Evolutionary conservation across 352 stramenopile genomes (phyloP), one percentile per base, ranked within the genome.

Genomic region (Globisporangium nagaii): DNA sequence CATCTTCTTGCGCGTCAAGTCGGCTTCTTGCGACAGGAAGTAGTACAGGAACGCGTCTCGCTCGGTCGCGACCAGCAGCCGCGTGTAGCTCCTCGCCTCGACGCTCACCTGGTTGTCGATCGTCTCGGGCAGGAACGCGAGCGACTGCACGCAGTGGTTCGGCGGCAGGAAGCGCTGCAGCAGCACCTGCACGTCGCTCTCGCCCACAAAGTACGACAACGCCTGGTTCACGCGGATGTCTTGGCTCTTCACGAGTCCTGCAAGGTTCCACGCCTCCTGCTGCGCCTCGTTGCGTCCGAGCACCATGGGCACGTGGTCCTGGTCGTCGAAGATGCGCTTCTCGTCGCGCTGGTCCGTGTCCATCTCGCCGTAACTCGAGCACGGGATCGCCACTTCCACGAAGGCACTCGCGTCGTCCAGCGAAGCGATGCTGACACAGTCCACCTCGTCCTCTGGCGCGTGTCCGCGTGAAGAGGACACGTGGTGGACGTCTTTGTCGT

Each of bases 221-320:
- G 79, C 82, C 53, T 86, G 73, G 49, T 94, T 94, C 10, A 88
- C 82, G 48, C 84, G 84, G 3, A 94, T 71, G 63, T 94, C 84
- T 48, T 88, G 71, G 53, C 70, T 81, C 39, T 80, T 79, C 30
- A 94, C 52, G 15, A 92, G 62, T 0, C 84, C 84, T 13, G 79
- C 82, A 15, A 94, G 63, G 46, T 84, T 84, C 63, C 72, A 84
- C 13, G 73, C 70, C 63, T 94, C 84, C 36, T 90, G 73, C 34
- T 86, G 75, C 6, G 84, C 79, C 52, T 91, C 83, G 36, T 84
- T 75, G n/a, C 79, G 69, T 35, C 62, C 79, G 20, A 91, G 53
- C 24, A 91, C 74, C 57, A 89, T 68, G 2, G 80, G 80, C 28
- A 66, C 53, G n/a, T 79, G 68, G 22, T 88, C 75, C 31, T 67